phyloP scores from a whole-genome alignment of 495 filamentous ascomycete genomes.

The Amniculicola lignicola region DNA sequence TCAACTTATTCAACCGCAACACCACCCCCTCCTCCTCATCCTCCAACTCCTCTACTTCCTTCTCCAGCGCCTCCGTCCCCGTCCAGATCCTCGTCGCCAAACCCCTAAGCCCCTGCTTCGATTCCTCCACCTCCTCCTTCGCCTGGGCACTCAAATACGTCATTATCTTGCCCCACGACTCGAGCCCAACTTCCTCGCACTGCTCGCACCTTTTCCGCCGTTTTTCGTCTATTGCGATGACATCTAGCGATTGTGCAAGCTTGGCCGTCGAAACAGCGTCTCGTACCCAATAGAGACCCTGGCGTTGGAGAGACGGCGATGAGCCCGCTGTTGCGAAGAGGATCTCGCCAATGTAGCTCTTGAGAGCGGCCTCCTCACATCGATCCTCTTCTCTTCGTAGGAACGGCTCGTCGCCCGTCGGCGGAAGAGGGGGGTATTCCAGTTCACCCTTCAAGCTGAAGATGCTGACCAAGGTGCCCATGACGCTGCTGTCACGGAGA shows the following conservation, averaged over 20 bases:
- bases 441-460: slow-evolving; percentile 13
- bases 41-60: slow-evolving; percentile 27
- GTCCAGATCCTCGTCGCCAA: slow-evolving; percentile 13
- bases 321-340: slow-evolving; percentile 63
- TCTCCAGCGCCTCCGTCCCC: slow-evolving; percentile 16
- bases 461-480: slow-evolving; percentile 17
- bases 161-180: slow-evolving; percentile 36
- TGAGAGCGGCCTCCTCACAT: slow-evolving; percentile 81
- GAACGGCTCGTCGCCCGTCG: slow-evolving; percentile 64
- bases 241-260: slow-evolving; percentile 5
- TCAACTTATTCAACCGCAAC: slow-evolving; percentile 27
- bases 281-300: slow-evolving; percentile 79
- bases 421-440: slow-evolving; percentile 60
- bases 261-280: slow-evolving; percentile 73
- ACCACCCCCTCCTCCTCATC: slow-evolving; percentile 30
- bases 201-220: slow-evolving; percentile 25
- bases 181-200: slow-evolving; percentile 33
- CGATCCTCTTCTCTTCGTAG: slow-evolving; percentile 55
- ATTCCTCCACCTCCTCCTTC: slow-evolving; percentile 8
- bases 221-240: background rate
- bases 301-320: slow-evolving; percentile 45
- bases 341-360: slow-evolving; percentile 92
- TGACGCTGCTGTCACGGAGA: slow-evolving; percentile 18
- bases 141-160: slow-evolving; percentile 22
- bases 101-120: slow-evolving; percentile 4